Evolutionary conservation across 2,329 filamentous ascomycete species (phyloP).

Genomic region (Cladophialophora bantiana): DNA sequence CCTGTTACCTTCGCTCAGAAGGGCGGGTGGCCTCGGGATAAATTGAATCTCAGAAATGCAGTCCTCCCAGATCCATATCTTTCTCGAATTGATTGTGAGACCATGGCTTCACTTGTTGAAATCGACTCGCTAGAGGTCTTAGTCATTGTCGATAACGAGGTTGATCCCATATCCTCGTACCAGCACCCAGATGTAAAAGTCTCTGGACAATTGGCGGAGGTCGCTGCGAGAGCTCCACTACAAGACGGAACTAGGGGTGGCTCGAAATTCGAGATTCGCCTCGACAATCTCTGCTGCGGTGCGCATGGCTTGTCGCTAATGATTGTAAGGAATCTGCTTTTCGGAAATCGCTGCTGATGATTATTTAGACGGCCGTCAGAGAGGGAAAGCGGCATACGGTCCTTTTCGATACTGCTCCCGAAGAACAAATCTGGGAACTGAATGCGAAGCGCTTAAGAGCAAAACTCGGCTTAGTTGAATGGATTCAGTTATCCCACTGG

Average conservation of each 20-base stretch:
- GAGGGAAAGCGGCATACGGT: slow-evolving; percentile 55
- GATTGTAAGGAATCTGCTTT: slow-evolving; percentile 47
- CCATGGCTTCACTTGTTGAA: slow-evolving; percentile 45
- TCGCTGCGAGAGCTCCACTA: slow-evolving; percentile 49
- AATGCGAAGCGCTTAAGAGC: slow-evolving; percentile 56
- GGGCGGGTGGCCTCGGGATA: background rate
- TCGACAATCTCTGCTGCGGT: slow-evolving; percentile 61
- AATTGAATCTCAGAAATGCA: background rate
- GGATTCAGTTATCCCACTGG: slow-evolving; percentile 62
- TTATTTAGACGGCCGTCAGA: slow-evolving; percentile 55
- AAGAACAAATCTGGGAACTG: slow-evolving; percentile 59
- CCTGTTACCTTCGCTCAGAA: background rate
- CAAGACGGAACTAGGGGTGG: slow-evolving; percentile 49
- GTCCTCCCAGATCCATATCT: background rate
- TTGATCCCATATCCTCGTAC: slow-evolving; percentile 60
- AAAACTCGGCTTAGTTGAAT: slow-evolving; percentile 54
- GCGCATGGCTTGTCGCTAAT: slow-evolving; percentile 63
- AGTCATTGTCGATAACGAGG: slow-evolving; percentile 63
- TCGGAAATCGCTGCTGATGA: background rate
- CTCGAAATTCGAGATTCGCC: slow-evolving; percentile 54
- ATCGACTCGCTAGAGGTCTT: slow-evolving; percentile 58
- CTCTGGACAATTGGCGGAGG: slow-evolving; percentile 52
- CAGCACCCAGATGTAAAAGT: slow-evolving; percentile 54
- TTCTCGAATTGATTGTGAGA: background rate
- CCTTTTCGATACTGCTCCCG: slow-evolving; percentile 63